Conservation (phyloP, 768 basidiomycete genomes). For the Gymnopilus junonius region DNA sequence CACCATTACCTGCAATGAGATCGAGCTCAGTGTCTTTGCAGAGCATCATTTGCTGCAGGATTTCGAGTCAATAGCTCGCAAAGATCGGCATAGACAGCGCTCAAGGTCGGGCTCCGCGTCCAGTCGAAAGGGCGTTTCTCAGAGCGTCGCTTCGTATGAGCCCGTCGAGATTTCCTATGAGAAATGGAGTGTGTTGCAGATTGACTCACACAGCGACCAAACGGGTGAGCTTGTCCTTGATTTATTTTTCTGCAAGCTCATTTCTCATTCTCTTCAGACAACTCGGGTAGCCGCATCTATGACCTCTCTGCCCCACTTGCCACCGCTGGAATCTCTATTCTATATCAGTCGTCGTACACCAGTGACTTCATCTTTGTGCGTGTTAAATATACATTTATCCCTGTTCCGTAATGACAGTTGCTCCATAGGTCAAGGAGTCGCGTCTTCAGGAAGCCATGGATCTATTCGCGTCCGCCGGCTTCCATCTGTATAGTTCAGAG, state of each 20-base stretch:
- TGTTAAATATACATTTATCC: background rate
- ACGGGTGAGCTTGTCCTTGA: slow-evolving; percentile 49
- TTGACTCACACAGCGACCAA: slow-evolving; percentile 77
- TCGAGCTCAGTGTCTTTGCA: slow-evolving; percentile 78
- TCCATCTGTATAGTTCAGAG: slow-evolving; percentile 62
- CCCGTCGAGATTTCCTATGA: slow-evolving; percentile 74
- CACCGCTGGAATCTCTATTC: slow-evolving; percentile 77
- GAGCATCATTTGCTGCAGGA: slow-evolving; percentile 59
- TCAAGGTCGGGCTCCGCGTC: slow-evolving; percentile 44
- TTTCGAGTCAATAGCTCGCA: slow-evolving; percentile 64
- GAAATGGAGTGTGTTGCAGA: slow-evolving; percentile 79
- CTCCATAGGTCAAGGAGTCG: slow-evolving; percentile 63
- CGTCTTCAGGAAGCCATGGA: slow-evolving; percentile 66
- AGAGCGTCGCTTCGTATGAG: slow-evolving; percentile 34
- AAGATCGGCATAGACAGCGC: slow-evolving; percentile 53
- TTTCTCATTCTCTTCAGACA: slow-evolving; percentile 44
- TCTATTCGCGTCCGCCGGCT: slow-evolving; percentile 64
- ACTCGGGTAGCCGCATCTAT: slow-evolving; percentile 72
- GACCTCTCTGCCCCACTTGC: slow-evolving; percentile 80
- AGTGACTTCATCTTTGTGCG: slow-evolving; percentile 83
- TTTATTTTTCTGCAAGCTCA: slow-evolving; percentile 10
- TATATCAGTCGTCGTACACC: slow-evolving; percentile 84
- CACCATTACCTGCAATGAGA: slow-evolving; percentile 77
- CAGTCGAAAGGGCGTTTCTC: slow-evolving; percentile 28
- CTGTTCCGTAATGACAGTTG: slow-evolving; percentile 13